Percentiles rank a stretch among this genome's conserved stretches.
phyloP scores from a whole-genome alignment of 345 rosid genomes.

The Jatropha curcas region DNA sequence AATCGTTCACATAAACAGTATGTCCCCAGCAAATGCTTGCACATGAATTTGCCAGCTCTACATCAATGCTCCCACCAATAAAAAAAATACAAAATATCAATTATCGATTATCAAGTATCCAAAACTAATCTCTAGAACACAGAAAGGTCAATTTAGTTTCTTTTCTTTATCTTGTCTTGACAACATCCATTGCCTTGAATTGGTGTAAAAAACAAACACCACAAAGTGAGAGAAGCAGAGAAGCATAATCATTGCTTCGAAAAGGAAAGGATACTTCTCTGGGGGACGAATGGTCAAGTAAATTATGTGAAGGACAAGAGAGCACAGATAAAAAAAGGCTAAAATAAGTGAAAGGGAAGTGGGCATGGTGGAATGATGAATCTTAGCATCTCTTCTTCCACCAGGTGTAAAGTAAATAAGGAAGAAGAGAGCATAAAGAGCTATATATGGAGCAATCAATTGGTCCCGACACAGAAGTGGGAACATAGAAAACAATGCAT shows the following conservation, averaged over 20 bases:
- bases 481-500: conserved; percentile 83
- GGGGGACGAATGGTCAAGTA: conserved; percentile 63
- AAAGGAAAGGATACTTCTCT: conserved; percentile 60
- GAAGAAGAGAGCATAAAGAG: conserved; percentile 48
- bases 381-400: conserved; percentile 24
- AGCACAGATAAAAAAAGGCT: conserved; percentile 41
- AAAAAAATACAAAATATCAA: neutral
- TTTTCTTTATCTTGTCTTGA: conserved; percentile 40
- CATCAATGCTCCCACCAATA: neutral
- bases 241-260: conserved; percentile 71
- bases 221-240: conserved; percentile 61
- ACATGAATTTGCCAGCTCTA: neutral
- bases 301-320: conserved; percentile 59
- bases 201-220: conserved; percentile 47
- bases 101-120: neutral
- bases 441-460: conserved; percentile 63
- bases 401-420: conserved; percentile 50
- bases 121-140: neutral
- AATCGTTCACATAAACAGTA: neutral
- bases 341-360: conserved; percentile 21
- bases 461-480: conserved; percentile 85
- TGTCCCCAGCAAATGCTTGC: neutral
- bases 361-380: conserved; percentile 19
- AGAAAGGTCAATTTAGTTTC: conserved; percentile 43
- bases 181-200: conserved; percentile 60